Percentiles rank a stretch among this genome's conserved stretches.
Evolutionary conservation across 192 early-diverging fungal species (phyloP).

Genomic region (Backusella parvicylindrica): DNA sequence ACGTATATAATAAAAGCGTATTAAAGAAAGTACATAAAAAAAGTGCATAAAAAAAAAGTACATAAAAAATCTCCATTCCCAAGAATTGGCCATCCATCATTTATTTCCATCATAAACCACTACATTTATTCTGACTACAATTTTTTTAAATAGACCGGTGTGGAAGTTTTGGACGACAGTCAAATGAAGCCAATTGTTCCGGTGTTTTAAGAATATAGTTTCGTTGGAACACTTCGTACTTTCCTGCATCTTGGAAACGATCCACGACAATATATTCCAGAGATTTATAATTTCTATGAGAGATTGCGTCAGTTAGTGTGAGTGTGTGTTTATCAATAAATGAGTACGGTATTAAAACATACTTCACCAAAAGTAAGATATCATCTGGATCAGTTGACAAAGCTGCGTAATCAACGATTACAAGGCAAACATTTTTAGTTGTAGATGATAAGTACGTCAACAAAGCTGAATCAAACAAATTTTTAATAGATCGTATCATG

Average conservation of each 20-base stretch:
- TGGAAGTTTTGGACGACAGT: conserved; percentile 1
- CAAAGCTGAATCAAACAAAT: neutral
- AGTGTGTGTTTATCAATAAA: neutral
- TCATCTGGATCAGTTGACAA: neutral
- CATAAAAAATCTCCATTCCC: too few relatives aligned
- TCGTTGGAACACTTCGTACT: neutral
- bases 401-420: conserved; percentile 2
- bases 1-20: too few relatives aligned
- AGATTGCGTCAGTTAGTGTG: neutral
- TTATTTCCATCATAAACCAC: too few relatives aligned
- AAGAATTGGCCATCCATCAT: too few relatives aligned
- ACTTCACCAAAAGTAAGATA: conserved; percentile 3
- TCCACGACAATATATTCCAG: conserved; percentile 3
- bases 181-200: neutral
- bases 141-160: neutral
- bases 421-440: neutral
- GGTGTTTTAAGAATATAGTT: neutral
- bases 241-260: conserved; percentile 5
- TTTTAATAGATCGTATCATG: too few relatives aligned
- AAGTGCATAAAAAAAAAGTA: too few relatives aligned
- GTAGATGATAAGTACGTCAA: neutral
- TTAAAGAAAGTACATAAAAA: too few relatives aligned
- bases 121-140: too few relatives aligned
- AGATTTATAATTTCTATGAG: neutral
- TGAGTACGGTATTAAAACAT: neutral